phyloP scores from a whole-genome alignment of 768 basidiomycete species.

The Calocera viscosa region DNA sequence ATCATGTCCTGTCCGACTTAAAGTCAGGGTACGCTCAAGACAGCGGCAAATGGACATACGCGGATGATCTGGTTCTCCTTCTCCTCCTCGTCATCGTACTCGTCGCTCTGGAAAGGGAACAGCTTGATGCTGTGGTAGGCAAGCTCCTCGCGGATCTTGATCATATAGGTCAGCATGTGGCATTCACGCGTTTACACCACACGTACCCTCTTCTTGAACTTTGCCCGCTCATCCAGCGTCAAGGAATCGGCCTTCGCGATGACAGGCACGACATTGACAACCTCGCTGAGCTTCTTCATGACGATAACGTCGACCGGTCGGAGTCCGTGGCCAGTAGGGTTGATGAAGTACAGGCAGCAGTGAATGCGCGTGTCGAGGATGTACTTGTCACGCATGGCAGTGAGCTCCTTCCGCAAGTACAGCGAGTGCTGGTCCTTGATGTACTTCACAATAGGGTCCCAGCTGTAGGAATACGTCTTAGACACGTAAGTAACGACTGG shows the following conservation, averaged over 20 bases:
- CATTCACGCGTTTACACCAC: neutral
- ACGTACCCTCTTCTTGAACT: constrained; percentile 81
- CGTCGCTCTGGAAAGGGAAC: constrained; percentile 95
- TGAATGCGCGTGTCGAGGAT: constrained; percentile 98
- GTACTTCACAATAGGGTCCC: constrained; percentile 98
- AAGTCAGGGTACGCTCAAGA: neutral
- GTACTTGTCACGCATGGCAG: constrained; percentile 95
- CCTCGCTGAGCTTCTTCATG: constrained; percentile 97
- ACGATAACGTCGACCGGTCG: constrained; percentile 96
- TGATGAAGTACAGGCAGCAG: constrained; percentile 97
- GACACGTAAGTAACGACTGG: neutral
- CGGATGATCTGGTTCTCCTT: constrained; percentile 81
- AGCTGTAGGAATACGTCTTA: constrained; percentile 39
- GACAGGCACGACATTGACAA: constrained; percentile 98
- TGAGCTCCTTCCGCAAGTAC: constrained; percentile 96
- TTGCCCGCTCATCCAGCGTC: constrained; percentile 82
- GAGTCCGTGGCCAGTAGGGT: constrained; percentile 93
- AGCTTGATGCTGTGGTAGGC: constrained; percentile 82
- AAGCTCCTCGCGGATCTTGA: constrained; percentile 83
- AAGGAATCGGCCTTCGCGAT: constrained; percentile 95
- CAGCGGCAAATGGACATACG: constrained; percentile 40
- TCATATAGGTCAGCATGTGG: constrained; percentile 9
- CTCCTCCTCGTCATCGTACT: constrained; percentile 85
- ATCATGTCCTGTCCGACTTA: constrained; percentile 60
- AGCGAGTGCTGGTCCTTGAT: constrained; percentile 99